Base-by-base conservation (phyloP, 1,139 yeast genomes). In the Petasospora fabianii region DNA sequence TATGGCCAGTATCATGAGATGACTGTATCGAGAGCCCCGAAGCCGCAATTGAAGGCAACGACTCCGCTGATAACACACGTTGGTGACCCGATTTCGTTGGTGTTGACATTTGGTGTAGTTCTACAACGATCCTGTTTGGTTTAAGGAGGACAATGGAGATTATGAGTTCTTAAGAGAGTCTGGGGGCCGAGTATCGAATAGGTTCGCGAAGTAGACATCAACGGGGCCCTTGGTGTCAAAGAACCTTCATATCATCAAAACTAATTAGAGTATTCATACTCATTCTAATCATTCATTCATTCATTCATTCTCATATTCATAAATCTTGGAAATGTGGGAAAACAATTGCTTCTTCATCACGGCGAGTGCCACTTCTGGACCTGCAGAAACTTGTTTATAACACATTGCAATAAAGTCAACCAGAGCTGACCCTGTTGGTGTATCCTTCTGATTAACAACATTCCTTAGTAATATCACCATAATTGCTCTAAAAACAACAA, bases 1-100 rank as follows among this genome's bases (percentile, higher is more conserved):
- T 29, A 22, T 22, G 26, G 30, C 27, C 36, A 14, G 30, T 30
- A 13, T 21, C 27, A 21, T 16, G 24, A 9, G 35, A 27, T 18
- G 36, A 34, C 15, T 19, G 19, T 3, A 16, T 16, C 5, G 36
- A 27, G 5, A 27, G 18, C 24, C 24, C 32, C 10, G 32, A 30
- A 12, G 26, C 32, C 11, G 15, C 14, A 8, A 20, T 19, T 4
- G 34, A 31, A 10, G 27, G 26, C 27, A 31, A 14, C 6, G 34
- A 31, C 15, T 31, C 34, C 6, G 32, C 8, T 14, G 32, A 29
- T 16, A 29, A 10, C 22, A 10, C 10, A 8, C 22, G 22, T 7
- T 20, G 7, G 22, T 20, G 22, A 20, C n/a, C n/a, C n/a, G n/a
- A n/a, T n/a, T n/a, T n/a, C n/a, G n/a, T n/a, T n/a, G n/a, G n/a